Evolutionary conservation across 352 stramenopile genomes (phyloP).

Genomic region (Phytophthora boehmeriae): DNA sequence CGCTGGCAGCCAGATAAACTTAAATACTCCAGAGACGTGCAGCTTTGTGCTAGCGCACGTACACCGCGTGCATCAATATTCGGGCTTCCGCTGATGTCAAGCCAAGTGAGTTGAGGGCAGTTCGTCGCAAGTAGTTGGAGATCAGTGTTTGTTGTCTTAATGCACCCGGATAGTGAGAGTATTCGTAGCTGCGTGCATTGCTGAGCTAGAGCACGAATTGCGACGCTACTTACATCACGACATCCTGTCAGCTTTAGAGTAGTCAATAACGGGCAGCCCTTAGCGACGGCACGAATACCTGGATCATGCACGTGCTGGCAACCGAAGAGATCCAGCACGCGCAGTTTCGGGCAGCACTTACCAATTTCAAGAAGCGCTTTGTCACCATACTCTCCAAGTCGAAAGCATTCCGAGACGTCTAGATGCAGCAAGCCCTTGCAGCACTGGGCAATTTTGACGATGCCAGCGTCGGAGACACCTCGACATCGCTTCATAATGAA

Average conservation of each 20-base stretch:
- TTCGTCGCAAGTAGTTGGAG: slow-evolving; percentile 54
- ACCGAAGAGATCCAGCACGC: slow-evolving; percentile 84
- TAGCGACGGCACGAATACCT: slow-evolving; percentile 80
- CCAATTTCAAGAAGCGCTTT: slow-evolving; percentile 91
- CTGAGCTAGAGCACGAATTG: slow-evolving; percentile 73
- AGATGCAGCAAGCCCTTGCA: slow-evolving; percentile 81
- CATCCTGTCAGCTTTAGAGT: slow-evolving; percentile 90
- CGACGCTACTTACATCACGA: slow-evolving; percentile 74
- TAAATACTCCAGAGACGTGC: slow-evolving; percentile 60
- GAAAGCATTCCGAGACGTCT: slow-evolving; percentile 87
- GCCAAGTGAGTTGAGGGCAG: slow-evolving; percentile 64
- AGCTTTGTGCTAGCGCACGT: slow-evolving; percentile 61
- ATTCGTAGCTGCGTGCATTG: slow-evolving; percentile 71
- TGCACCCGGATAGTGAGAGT: slow-evolving; percentile 86
- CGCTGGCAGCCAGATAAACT: slow-evolving; percentile 80
- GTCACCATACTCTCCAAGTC: slow-evolving; percentile 92
- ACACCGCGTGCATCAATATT: slow-evolving; percentile 69
- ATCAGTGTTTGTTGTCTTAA: slow-evolving; percentile 82
- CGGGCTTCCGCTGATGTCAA: slow-evolving; percentile 86
- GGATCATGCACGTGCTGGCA: slow-evolving; percentile 88
- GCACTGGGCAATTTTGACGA: slow-evolving; percentile 89
- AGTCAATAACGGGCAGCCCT: slow-evolving; percentile 83
- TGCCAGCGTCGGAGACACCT: slow-evolving; percentile 79
- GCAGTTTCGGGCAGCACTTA: slow-evolving; percentile 74
- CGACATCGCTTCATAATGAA: slow-evolving; percentile 86